Conservation (phyloP, 345 rosid genomes). For the Schrenkiella parvula region DNA sequence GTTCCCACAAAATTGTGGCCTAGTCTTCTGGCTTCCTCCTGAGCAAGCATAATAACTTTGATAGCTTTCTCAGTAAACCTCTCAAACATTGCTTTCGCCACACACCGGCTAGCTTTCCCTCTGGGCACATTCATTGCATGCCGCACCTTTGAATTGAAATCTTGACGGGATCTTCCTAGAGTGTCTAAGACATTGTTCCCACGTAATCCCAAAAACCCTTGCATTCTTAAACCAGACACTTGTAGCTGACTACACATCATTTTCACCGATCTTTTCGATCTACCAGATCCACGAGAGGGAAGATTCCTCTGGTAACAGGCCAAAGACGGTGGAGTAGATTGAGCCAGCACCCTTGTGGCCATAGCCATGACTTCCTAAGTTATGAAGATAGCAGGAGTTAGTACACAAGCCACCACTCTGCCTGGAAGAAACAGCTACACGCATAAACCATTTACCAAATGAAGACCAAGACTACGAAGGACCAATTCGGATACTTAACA, state of each 20-base stretch:
- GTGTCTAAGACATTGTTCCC: slow-evolving; percentile 49
- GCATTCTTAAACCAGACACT: slow-evolving; percentile 43
- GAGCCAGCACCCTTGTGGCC: slow-evolving; percentile 76
- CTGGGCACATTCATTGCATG: slow-evolving; percentile 41
- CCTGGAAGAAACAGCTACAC: not conserved
- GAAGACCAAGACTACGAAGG: not conserved
- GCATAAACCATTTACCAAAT: not conserved
- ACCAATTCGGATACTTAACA: not conserved
- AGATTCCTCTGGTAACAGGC: slow-evolving; percentile 45
- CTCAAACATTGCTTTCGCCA: slow-evolving; percentile 76
- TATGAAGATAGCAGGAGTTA: not conserved
- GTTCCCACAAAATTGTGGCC: slow-evolving; percentile 98
- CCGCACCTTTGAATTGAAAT: slow-evolving; percentile 54
- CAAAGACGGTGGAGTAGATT: slow-evolving; percentile 55
- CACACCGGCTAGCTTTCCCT: slow-evolving; percentile 45
- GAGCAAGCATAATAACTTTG: slow-evolving; percentile 95
- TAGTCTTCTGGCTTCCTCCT: slow-evolving; percentile 92
- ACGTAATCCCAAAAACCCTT: slow-evolving; percentile 56
- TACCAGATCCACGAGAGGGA: slow-evolving; percentile 47
- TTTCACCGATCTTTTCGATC: slow-evolving; percentile 40
- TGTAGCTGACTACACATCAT: slow-evolving; percentile 45
- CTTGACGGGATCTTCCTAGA: slow-evolving; percentile 36
- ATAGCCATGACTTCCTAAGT: slow-evolving; percentile 39
- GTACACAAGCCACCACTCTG: not conserved
- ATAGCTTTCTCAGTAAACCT: slow-evolving; percentile 90